Evolutionary conservation across 371 early-diverging fungal species (phyloP).

Genomic region (Smittium culicis): DNA sequence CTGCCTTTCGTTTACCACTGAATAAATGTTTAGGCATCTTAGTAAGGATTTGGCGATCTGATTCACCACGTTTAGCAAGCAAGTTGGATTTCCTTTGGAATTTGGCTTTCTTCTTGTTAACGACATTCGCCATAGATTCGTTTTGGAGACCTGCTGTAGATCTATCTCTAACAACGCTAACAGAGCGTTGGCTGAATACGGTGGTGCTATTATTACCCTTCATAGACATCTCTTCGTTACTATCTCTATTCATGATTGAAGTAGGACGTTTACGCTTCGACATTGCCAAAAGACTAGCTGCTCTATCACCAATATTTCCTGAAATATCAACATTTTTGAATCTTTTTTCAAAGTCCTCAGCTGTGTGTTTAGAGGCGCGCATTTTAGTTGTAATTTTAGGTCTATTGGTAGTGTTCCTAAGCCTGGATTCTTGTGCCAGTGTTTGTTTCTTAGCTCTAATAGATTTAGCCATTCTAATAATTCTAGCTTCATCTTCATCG

Average conservation of each 20-base stretch:
- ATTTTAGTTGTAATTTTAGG: conserved; percentile 33
- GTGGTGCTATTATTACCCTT: neutral
- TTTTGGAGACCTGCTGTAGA: conserved; percentile 62
- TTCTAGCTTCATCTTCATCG: conserved; percentile 28
- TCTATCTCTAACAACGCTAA: conserved; percentile 39
- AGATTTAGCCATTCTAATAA: conserved; percentile 59
- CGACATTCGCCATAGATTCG: conserved; percentile 31
- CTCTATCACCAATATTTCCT: neutral
- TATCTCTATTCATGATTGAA: neutral
- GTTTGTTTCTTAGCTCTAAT: conserved; percentile 75
- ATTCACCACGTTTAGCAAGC: conserved; percentile 79
- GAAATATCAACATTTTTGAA: conserved; percentile 44
- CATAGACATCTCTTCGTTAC: neutral
- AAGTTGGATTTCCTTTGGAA: conserved; percentile 56
- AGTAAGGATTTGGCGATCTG: conserved; percentile 71
- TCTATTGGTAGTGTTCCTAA: conserved; percentile 53
- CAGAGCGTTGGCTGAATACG: conserved; percentile 34
- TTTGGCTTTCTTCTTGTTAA: conserved; percentile 54
- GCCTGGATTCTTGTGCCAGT: conserved; percentile 57
- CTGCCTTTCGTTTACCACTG: conserved; percentile 75
- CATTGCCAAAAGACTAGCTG: neutral
- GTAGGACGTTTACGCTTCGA: neutral
- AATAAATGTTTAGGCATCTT: conserved; percentile 97
- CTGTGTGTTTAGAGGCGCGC: conserved; percentile 35
- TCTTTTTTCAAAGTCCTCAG: conserved; percentile 43